Conservation (phyloP, 2,329 filamentous ascomycete genomes). For the Aspergillus novoparasiticus region DNA sequence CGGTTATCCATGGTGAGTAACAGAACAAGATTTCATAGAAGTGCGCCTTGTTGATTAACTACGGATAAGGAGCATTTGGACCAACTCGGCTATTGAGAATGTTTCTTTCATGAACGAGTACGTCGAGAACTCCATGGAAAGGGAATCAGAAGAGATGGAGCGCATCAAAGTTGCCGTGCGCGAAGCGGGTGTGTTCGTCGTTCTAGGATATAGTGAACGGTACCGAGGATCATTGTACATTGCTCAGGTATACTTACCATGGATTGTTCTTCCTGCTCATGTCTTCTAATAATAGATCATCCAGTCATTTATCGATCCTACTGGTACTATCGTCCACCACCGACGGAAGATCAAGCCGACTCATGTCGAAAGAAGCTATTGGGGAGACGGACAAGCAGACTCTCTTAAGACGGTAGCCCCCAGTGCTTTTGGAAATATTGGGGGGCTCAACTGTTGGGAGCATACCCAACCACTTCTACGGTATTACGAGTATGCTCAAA, state of each 20-base stretch:
- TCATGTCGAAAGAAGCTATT: conserved; percentile 52
- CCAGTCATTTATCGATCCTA: conserved; percentile 42
- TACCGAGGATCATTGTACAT: conserved; percentile 46
- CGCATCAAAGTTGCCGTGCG: conserved; percentile 36
- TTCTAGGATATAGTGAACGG: conserved; percentile 47
- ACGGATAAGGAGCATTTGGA: conserved; percentile 7
- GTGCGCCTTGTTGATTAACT: background rate
- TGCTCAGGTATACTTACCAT: conserved; percentile 32
- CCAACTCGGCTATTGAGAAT: background rate
- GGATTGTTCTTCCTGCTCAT: background rate
- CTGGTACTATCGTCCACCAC: conserved; percentile 42
- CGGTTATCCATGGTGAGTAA: conserved; percentile 44
- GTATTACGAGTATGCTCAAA: conserved; percentile 46
- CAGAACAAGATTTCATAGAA: no score
- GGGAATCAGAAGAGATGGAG: conserved; percentile 36
- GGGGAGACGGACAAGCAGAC: conserved; percentile 42
- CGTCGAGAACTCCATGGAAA: background rate
- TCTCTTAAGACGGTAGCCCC: conserved; percentile 43
- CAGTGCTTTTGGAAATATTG: conserved; percentile 35
- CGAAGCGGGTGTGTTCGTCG: conserved; percentile 40
- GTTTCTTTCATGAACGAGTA: conserved; percentile 9
- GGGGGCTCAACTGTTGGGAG: conserved; percentile 50
- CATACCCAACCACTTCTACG: conserved; percentile 52
- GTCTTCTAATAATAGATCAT: background rate
- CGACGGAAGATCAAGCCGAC: conserved; percentile 56